These are phyloP conservation scores for Heliamphora exappendiculata DNA, from an alignment of 148 eudicot genomes.

Conservation along the genomic window DNA sequence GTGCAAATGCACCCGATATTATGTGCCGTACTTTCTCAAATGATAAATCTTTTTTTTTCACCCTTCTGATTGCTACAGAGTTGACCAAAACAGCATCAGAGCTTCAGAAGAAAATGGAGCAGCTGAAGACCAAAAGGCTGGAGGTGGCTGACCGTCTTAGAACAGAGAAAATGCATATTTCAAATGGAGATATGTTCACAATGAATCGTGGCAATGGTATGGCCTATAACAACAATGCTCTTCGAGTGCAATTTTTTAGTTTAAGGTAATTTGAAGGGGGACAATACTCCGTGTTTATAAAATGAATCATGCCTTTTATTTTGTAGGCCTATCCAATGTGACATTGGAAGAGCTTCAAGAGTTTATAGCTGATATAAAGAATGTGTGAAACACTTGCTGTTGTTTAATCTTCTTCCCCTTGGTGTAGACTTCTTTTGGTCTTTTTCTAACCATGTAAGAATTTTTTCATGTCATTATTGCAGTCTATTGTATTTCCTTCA, in stretches of 20 bases:
- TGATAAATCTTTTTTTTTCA: not conserved
- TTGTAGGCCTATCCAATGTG: conserved; percentile 15
- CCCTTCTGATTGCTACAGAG: conserved; percentile 23
- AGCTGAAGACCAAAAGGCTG: conserved; percentile 16
- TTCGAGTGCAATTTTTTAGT: not conserved
- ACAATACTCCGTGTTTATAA: not conserved
- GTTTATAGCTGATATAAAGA: conserved; percentile 9
- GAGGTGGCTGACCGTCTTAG: conserved; percentile 5
- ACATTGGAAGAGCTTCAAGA: conserved; percentile 19
- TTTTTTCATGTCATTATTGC: too few relatives aligned
- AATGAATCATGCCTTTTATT: conserved; percentile 6
- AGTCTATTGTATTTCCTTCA: too few relatives aligned
- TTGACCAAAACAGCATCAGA: conserved; percentile 33
- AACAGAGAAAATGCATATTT: conserved; percentile 10
- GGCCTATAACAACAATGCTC: not conserved
- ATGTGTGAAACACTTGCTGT: conserved; percentile 2
- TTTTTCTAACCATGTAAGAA: too few relatives aligned
- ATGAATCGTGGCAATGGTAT: conserved; percentile 19
- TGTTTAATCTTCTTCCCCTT: not conserved
- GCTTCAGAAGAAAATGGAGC: conserved; percentile 26
- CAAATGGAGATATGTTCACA: conserved; percentile 15
- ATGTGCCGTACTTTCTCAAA: not conserved
- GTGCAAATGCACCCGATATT: not conserved
- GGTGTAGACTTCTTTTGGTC: too few relatives aligned
- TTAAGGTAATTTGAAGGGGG: not conserved